A percentile compares a stretch with the other conserved stretches of the same genome.
These are phyloP conservation scores for Plicaturopsis crispa DNA, from an alignment of 768 basidiomycete species.

Conservation along the genomic window DNA sequence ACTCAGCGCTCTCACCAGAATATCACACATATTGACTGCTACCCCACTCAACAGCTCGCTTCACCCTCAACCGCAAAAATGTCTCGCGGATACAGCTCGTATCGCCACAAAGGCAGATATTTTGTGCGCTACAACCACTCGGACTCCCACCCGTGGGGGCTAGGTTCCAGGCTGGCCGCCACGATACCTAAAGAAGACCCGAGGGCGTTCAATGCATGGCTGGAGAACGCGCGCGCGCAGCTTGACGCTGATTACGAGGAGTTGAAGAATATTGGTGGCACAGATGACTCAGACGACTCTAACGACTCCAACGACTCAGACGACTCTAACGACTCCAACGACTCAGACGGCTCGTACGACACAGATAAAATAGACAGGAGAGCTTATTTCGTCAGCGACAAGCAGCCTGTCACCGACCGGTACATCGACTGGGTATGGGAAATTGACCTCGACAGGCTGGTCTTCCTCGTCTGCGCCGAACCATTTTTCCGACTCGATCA, in stretches of 20 bases:
- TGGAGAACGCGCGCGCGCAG: neutral
- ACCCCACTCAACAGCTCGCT: too few relatives aligned
- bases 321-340: too few relatives aligned
- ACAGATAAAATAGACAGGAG: neutral
- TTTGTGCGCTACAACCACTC: constrained; percentile 11
- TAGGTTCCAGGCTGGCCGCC: constrained; percentile 12
- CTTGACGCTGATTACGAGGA: constrained; percentile 7
- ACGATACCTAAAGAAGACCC: constrained; percentile 11
- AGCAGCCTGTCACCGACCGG: constrained; percentile 11
- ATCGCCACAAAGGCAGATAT: constrained; percentile 15
- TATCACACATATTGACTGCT: too few relatives aligned
- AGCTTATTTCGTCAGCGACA: neutral
- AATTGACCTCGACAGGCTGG: constrained; percentile 20
- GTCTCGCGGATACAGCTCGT: too few relatives aligned
- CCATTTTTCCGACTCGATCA: constrained; percentile 6
- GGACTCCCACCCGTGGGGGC: constrained; percentile 14
- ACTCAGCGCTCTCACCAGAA: too few relatives aligned
- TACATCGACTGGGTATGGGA: constrained; percentile 21
- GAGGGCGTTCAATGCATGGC: constrained; percentile 8
- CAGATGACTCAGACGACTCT: too few relatives aligned
- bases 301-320: too few relatives aligned
- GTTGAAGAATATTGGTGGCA: constrained; percentile 5
- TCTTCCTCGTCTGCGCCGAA: constrained; percentile 14
- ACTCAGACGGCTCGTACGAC: neutral
- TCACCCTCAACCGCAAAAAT: too few relatives aligned